Base-by-base conservation (phyloP, 176 grass and related monocot species). In the Eragrostis nindensis region DNA sequence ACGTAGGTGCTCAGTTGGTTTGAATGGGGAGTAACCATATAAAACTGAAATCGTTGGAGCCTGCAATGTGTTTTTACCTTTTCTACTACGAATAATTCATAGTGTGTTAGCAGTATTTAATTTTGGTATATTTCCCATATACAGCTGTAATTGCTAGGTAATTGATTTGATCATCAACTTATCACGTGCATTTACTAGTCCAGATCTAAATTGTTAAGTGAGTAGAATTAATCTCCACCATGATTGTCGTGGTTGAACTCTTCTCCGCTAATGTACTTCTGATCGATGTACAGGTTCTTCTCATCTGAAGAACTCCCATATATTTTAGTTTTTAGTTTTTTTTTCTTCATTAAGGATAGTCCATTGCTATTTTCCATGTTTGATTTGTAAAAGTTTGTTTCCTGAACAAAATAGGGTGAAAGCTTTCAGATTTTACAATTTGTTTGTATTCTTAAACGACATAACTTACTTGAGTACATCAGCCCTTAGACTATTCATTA, bases 91-190 rank as follows among this genome's bases (percentile, higher is more conserved):
- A n/a, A 30, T 40, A 18, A 24, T 41, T 75, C 7, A 30, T 68
- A 42, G 41, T 42, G 24, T 0, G 13, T 40, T 76, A 62, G 41
- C 45, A 18, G n/a, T 40, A 30, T 54, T 14, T 67, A 42, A 25
- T 41, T 63, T 76, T 2, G 30, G 57, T 24, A 2, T 9, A 54
- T 9, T 30, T 63, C 32, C 17, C 42, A 45, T 52, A 46, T 70
- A 72, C 27, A 30, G 7, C 10, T 71, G 19, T 16, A 43, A 27
- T 63, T 12, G 16, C 53, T 24, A 41, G 56, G 45, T 38, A 64
- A 66, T 73, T 54, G 55, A 44, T 39, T 85, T 85, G 68, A 38
- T 17, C 21, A 36, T 22, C 16, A 85, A 78, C 43, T 67, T 62
- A 30, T 80, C 18, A 52, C 19, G 19, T 84, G 21, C 22, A 40